Conservation (phyloP, 306 rosid genomes). For the Ochetophila trinervis region DNA sequence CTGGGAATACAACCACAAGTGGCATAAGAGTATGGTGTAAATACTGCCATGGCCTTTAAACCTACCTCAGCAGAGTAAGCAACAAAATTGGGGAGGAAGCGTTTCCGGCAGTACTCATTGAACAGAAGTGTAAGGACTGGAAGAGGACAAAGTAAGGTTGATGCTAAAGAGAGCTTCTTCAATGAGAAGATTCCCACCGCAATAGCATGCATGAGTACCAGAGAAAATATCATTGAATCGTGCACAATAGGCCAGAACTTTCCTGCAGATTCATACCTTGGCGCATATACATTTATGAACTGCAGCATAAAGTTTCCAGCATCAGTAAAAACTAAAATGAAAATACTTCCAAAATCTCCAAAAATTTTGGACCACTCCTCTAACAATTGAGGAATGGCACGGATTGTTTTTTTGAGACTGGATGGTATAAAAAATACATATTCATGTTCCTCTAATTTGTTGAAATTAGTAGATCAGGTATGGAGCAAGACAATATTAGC, state of each 20-base stretch:
- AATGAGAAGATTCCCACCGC: constrained; percentile 87
- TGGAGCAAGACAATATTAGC: too few relatives aligned
- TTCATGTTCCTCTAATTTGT: neutral
- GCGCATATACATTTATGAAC: constrained; percentile 77
- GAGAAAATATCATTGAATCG: constrained; percentile 75
- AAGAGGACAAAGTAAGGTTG: constrained; percentile 60
- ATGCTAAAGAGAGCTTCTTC: constrained; percentile 49
- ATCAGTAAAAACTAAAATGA: constrained; percentile 22
- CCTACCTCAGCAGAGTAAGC: constrained; percentile 84
- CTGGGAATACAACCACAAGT: neutral
- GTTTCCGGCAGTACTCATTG: constrained; percentile 89
- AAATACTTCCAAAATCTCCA: neutral
- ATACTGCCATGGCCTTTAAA: constrained; percentile 16
- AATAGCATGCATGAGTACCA: constrained; percentile 87
- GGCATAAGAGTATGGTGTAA: neutral
- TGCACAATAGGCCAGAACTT: constrained; percentile 89
- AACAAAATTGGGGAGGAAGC: constrained; percentile 74
- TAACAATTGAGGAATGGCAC: too few relatives aligned
- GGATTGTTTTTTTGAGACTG: neutral
- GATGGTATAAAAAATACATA: neutral
- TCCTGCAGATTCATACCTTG: constrained; percentile 82
- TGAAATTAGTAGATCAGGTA: too few relatives aligned
- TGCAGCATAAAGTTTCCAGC: constrained; percentile 38
- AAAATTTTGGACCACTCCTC: neutral
- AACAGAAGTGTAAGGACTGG: constrained; percentile 84